phyloP scores from a whole-genome alignment of 2,329 filamentous ascomycete genomes.

The Aspergillus cejpii region DNA sequence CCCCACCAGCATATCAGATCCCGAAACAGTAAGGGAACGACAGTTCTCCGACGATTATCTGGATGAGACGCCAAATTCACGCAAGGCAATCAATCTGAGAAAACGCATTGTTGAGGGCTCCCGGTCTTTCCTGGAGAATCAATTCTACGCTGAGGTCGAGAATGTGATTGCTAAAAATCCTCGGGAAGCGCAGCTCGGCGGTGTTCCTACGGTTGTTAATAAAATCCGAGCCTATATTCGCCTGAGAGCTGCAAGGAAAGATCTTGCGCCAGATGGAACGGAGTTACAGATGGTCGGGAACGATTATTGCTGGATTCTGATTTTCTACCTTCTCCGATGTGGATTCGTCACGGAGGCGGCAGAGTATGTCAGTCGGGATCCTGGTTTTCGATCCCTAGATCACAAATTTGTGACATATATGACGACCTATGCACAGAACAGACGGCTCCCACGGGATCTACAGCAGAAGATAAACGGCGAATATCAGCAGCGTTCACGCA shows the following conservation, averaged over 20 bases:
- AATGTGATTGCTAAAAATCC: conserved; percentile 72
- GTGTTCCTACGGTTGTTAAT: conserved; percentile 77
- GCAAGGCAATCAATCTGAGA: conserved; percentile 59
- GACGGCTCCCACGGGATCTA: conserved; percentile 68
- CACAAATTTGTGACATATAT: conserved; percentile 85
- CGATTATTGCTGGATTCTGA: conserved; percentile 86
- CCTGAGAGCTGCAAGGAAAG: conserved; percentile 69
- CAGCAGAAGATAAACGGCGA: conserved; percentile 85
- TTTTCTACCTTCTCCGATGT: conserved; percentile 84
- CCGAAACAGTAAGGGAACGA: conserved; percentile 64
- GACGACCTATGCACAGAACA: conserved; percentile 72
- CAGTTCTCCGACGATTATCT: conserved; percentile 71
- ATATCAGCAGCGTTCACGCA: conserved; percentile 75
- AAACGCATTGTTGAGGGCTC: conserved; percentile 76
- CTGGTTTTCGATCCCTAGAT: conserved; percentile 82
- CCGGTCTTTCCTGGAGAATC: conserved; percentile 69
- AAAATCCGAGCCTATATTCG: conserved; percentile 91
- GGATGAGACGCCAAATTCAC: conserved; percentile 63
- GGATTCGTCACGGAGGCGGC: conserved; percentile 79
- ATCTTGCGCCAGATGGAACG: conserved; percentile 72
- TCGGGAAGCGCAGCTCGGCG: conserved; percentile 80
- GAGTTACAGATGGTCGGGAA: conserved; percentile 72
- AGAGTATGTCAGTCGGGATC: conserved; percentile 73
- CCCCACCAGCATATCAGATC: conserved; percentile 52
- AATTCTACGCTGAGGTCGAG: conserved; percentile 74